A percentile compares a stretch with the other conserved stretches of the same genome.
These are phyloP conservation scores for Phellinidium pouzarii DNA, from an alignment of 1,284 basidiomycete genomes.

Conservation along the genomic window DNA sequence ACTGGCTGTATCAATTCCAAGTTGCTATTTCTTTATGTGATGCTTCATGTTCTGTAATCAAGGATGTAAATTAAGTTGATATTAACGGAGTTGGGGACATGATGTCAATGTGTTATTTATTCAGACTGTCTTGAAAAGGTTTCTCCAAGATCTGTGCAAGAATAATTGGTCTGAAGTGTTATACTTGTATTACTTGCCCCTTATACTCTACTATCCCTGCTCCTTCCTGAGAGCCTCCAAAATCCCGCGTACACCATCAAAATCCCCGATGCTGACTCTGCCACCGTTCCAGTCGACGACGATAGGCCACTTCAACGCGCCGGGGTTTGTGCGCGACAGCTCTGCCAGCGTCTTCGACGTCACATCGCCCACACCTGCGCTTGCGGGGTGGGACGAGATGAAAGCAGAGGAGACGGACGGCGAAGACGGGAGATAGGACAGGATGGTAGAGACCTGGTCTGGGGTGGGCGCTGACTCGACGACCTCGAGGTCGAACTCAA, in stretches of 20 bases:
- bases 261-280: conserved; percentile 53
- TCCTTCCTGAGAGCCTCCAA: conserved; percentile 55
- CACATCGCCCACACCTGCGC: conserved; percentile 31
- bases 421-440: conserved; percentile 47
- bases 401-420: conserved; percentile 30
- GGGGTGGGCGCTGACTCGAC: conserved; percentile 52
- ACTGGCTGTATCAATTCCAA: no score
- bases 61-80: no score
- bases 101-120: no score
- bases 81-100: no score
- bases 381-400: conserved; percentile 50
- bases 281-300: conserved; percentile 76
- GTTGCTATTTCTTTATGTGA: no score
- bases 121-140: no score
- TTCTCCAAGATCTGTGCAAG: no score
- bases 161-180: background rate
- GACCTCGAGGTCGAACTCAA: conserved; percentile 65
- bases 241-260: conserved; percentile 59
- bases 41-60: no score
- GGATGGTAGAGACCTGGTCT: conserved; percentile 61
- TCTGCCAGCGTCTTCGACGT: conserved; percentile 38
- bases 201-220: background rate
- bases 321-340: conserved; percentile 48
- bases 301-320: conserved; percentile 65
- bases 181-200: no score